Base-by-base conservation (phyloP, 2,329 filamentous ascomycete genomes). In the Teratosphaeria pseudoeucalypti region DNA sequence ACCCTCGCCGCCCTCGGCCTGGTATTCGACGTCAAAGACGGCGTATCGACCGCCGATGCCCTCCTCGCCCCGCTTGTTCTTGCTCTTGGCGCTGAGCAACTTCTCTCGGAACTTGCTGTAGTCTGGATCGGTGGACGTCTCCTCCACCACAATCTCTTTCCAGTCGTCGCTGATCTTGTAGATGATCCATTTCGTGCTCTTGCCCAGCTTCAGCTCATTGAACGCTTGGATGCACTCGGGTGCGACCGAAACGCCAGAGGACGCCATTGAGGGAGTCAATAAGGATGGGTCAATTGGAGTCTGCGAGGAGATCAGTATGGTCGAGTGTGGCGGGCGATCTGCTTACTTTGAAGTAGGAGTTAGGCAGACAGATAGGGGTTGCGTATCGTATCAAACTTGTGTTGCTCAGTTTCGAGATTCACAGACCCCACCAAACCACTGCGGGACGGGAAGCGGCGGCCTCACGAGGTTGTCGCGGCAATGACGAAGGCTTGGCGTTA, bases 151-250 rank as follows among this genome's bases (percentile, higher is more conserved):
- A 73, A 94, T 90, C 78, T 90, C 77, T 78, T 87, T 90, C 82
- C 85, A 85, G 80, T 91, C 83, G 77, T 92, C 88, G 66, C 85
- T 87, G 74, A 94, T 85, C 82, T 91, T 90, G 86, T 84, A 92
- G 81, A 94, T 85, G 79, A 94, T 87, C 82, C 84, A 95, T 79
- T 90, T 92, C 69, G 74, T 71, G 80, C 85, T 81, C 80, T 91
- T 91, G 77, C 78, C 81, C 68, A 91, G 85, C 84, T 92, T 92
- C 67, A 92, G 83, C 68, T 92, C 86, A 77, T 92, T 90, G 83
- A 87, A 92, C 65, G 75, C 74, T 60, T 70, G 70, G 69, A 82
- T 83, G 82, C 88, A 91, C 61, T 92, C 87, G 73, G 83, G 81
- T 66, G 82, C 78, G 70, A 91, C 85, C 73, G 81, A 81, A 68